These are phyloP conservation scores for Pseudoneurospora amorphoporcata DNA, from an alignment of 495 filamentous ascomycete species.

Conservation along the genomic window DNA sequence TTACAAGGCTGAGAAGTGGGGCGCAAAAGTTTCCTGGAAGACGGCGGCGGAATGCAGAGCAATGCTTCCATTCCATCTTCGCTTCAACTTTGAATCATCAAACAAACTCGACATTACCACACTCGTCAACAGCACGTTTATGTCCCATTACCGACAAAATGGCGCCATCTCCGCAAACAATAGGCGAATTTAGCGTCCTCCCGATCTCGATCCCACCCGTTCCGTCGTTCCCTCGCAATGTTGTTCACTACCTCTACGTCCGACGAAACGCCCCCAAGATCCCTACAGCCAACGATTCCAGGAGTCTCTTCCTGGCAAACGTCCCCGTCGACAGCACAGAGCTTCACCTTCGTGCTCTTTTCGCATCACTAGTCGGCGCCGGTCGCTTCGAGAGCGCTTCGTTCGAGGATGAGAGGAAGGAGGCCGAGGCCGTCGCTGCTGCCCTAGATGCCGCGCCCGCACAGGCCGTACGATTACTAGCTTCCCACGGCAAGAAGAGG, in stretches of 20 bases:
- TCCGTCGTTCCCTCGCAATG: constrained; percentile 46
- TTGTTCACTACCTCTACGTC: constrained; percentile 77
- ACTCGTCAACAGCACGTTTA: background rate
- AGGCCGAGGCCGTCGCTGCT: constrained; percentile 7
- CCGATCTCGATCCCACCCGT: constrained; percentile 51
- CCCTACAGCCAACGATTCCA: constrained; percentile 56
- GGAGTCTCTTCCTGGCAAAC: constrained; percentile 81
- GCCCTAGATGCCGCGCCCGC: constrained; percentile 22
- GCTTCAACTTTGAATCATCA: too few species aligned
- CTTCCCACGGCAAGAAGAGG: constrained; percentile 52
- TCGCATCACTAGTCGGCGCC: constrained; percentile 56
- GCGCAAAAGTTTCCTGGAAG: background rate
- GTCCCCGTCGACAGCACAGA: constrained; percentile 77
- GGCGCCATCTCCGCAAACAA: constrained; percentile 15
- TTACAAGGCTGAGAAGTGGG: background rate
- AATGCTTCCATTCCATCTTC: background rate
- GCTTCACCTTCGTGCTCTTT: constrained; percentile 61
- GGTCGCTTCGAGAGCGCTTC: constrained; percentile 64
- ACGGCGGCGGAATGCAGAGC: background rate
- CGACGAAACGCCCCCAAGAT: constrained; percentile 70
- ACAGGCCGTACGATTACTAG: constrained; percentile 26
- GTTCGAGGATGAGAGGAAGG: constrained; percentile 49
- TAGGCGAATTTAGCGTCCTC: constrained; percentile 40
- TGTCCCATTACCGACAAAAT: constrained; percentile 14
- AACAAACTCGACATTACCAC: background rate